Conservation (phyloP, 2,329 filamentous ascomycete genomes). For the Trichoderma sp. region DNA sequence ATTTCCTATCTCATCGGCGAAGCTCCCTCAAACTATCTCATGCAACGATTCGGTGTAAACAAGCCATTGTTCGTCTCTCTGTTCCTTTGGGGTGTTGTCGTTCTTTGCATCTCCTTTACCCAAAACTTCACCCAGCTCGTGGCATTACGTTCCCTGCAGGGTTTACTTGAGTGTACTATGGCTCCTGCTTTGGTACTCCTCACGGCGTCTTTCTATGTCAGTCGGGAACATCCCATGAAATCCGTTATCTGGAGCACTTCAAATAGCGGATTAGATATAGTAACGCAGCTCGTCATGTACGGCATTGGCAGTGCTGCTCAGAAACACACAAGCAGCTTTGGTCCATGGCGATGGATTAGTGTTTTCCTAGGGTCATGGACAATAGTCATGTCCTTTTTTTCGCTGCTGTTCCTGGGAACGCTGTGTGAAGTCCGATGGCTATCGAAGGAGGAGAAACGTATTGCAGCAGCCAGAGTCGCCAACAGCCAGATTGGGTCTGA, state of each 20-base stretch:
- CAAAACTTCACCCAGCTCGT: not conserved
- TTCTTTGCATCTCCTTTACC: not conserved
- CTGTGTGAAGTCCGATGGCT: not conserved
- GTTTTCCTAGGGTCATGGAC: not conserved
- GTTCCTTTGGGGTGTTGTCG: not conserved
- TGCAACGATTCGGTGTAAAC: not conserved
- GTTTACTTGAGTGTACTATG: not conserved
- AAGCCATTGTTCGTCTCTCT: not conserved
- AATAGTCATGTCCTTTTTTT: not conserved
- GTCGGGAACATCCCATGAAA: not conserved
- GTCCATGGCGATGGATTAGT: not conserved
- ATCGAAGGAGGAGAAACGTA: not conserved
- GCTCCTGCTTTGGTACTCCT: not conserved
- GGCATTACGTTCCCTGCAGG: not conserved
- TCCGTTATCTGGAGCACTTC: not conserved
- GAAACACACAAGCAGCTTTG: not conserved
- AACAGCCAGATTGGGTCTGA: not conserved
- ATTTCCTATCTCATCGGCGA: not conserved
- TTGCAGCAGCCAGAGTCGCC: not conserved
- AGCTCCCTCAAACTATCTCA: not conserved
- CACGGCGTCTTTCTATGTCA: not conserved
- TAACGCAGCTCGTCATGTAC: not conserved
- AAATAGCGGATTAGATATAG: not conserved
- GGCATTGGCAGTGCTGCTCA: not conserved
- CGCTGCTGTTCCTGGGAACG: not conserved